These are phyloP conservation scores for Chlamydomonas sp. DNA, from an alignment of 139 green algal genomes.

Conservation along the genomic window DNA sequence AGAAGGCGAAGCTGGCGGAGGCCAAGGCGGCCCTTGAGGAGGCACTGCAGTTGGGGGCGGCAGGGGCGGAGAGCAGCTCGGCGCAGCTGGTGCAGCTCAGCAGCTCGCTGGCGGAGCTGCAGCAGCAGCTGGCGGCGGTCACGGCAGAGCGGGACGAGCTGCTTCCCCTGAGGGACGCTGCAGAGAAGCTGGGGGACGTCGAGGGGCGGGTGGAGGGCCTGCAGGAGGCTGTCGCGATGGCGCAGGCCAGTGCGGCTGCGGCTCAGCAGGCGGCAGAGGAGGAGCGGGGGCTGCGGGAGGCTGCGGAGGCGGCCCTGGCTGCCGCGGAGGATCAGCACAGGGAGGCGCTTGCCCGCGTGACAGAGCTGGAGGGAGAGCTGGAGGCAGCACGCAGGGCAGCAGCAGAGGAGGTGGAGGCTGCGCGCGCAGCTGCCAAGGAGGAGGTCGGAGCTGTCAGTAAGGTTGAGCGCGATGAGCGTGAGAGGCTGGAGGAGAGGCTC, in stretches of 20 bases:
- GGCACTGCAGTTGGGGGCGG: slow-evolving; percentile 1
- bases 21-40: slow-evolving; percentile 25
- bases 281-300: not conserved
- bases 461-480: no score
- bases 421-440: not conserved
- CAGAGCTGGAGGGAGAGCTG: slow-evolving; percentile 3
- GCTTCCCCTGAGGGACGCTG: no score
- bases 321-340: not conserved
- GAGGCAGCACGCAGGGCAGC: not conserved
- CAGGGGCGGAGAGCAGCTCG: not conserved
- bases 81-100: not conserved
- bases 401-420: not conserved
- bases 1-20: slow-evolving; percentile 24
- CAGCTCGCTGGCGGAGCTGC: not conserved
- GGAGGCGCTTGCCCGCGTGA: not conserved
- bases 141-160: not conserved
- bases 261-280: not conserved
- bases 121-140: not conserved
- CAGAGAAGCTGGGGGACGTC: not conserved
- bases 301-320: not conserved
- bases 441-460: no score
- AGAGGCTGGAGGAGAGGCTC: not conserved
- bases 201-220: slow-evolving; percentile 9
- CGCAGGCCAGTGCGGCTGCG: not conserved
- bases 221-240: not conserved